Evolutionary conservation across 352 stramenopile species (phyloP).

Genomic region (Globisporangium cylindrosporum): DNA sequence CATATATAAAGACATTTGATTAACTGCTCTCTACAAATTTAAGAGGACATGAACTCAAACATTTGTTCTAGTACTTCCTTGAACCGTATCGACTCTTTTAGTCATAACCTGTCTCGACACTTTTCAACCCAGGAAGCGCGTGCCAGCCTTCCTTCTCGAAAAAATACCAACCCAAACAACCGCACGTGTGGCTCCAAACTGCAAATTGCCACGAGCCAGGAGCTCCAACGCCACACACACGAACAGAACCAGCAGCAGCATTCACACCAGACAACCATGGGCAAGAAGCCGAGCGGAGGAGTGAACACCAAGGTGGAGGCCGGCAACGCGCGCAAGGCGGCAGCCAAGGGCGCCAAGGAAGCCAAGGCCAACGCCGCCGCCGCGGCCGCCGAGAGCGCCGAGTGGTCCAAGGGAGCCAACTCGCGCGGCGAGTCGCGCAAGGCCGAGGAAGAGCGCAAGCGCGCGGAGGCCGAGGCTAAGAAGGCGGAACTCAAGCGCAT

Average conservation of each 20-base stretch:
- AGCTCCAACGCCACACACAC: not conserved
- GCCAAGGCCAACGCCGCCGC: not conserved
- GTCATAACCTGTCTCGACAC: not conserved
- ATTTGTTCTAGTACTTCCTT: no score
- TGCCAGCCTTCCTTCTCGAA: not conserved
- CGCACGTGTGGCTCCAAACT: not conserved
- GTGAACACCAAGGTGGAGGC: not conserved
- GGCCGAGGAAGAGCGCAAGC: not conserved
- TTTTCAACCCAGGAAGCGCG: not conserved
- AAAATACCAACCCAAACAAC: not conserved
- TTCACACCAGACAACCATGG: not conserved
- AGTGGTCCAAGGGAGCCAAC: not conserved
- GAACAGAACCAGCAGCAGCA: not conserved
- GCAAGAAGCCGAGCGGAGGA: not conserved
- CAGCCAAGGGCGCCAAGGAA: slow-evolving; percentile 32
- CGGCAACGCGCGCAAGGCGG: not conserved
- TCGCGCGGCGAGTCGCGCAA: not conserved
- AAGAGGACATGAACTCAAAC: no score
- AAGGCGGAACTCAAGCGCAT: not conserved
- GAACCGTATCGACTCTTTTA: no score
- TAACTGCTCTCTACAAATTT: no score
- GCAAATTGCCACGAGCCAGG: not conserved
- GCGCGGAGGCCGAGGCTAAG: not conserved
- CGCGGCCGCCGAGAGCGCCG: not conserved
- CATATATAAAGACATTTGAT: no score